Percentiles rank a stretch among this genome's conserved stretches.
These are phyloP conservation scores for Solanum infundibuliforme DNA, from an alignment of 257 asterid species.

Conservation along the genomic window DNA sequence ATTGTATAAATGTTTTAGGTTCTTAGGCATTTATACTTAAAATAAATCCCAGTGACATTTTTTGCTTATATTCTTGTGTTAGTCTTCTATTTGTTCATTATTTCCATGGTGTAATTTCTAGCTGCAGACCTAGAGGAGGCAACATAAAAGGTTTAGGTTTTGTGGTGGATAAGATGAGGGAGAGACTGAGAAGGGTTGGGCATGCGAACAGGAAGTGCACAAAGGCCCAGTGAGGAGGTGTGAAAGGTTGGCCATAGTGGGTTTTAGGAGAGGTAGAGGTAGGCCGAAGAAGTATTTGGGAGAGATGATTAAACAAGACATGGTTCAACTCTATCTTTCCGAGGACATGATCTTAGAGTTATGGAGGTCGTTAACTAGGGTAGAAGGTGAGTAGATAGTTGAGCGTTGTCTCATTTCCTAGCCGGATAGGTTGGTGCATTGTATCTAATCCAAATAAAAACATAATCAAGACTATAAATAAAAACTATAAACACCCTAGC, in stretches of 20 bases:
- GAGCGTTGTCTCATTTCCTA: not conserved
- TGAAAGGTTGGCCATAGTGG: not conserved
- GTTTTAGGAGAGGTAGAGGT: not conserved
- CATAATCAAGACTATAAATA: not conserved
- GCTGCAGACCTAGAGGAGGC: not conserved
- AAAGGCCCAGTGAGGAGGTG: not conserved
- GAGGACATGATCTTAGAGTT: not conserved
- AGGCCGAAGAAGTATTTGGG: not conserved
- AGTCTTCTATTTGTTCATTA: not conserved
- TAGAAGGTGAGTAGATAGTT: not conserved
- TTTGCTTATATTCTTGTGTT: not conserved
- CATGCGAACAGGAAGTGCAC: not conserved
- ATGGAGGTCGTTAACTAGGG: not conserved
- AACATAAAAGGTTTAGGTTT: not conserved
- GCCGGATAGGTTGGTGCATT: not conserved
- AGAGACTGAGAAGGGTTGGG: not conserved
- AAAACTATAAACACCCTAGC: not conserved
- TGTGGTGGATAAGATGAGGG: not conserved
- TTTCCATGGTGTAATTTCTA: not conserved
- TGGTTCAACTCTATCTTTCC: not conserved
- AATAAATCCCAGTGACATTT: not conserved
- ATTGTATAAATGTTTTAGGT: not conserved
- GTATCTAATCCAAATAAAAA: not conserved
- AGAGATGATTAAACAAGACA: not conserved
- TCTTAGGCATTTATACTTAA: not conserved